Evolutionary conservation across 768 basidiomycete species (phyloP), one percentile per base, ranked within the genome.

Genomic region (Leccinum rimulosum): DNA sequence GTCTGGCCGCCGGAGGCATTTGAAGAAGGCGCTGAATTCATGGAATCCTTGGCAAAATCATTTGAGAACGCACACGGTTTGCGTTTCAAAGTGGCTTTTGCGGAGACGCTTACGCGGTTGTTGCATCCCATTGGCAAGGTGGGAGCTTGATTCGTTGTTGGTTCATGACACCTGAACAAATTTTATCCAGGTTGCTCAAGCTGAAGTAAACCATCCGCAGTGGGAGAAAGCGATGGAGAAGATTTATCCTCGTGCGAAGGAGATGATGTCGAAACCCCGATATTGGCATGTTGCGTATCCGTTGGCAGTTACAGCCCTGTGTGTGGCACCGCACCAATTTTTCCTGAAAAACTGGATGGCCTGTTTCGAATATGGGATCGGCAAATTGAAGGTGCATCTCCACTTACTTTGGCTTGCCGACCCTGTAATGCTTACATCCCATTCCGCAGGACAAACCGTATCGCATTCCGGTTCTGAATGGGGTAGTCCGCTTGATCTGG

Each of bases 1-100:
- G 94, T 96, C 48, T 97, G 93, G 86, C 95, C 95, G 2, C 89
- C 92, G 14, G 91, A 94, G 69, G 86, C 89, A 5, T 95, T 97
- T 58, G 95, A 97, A 69, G 90, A 95, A 72, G 92, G 90, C 3
- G 89, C 94, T 3, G 95, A 98, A 65, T 97, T 96, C 64, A 74
- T 97, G 74, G 88, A 92, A 60, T 83, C 86, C 7, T 74, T 97
- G 17, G 89, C 94, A 3, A 89, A 87, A 66, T 86, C 88, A 0
- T 97, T 92, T 66, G 85, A 84, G 48, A 85, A 91, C 64, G 85
- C 91, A 0, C 94, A 95, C 65, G 95, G 95, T 8, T 77, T 86
- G 45, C 82, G 86, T 43, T 75, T 97, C 59, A 97, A 96, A 73
- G 82, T 82, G 22, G 85, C 88, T 12, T 96, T 95, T 70, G 91